Evolutionary conservation across 148 eudicot genomes (phyloP).

Genomic region (Silene uniflora): DNA sequence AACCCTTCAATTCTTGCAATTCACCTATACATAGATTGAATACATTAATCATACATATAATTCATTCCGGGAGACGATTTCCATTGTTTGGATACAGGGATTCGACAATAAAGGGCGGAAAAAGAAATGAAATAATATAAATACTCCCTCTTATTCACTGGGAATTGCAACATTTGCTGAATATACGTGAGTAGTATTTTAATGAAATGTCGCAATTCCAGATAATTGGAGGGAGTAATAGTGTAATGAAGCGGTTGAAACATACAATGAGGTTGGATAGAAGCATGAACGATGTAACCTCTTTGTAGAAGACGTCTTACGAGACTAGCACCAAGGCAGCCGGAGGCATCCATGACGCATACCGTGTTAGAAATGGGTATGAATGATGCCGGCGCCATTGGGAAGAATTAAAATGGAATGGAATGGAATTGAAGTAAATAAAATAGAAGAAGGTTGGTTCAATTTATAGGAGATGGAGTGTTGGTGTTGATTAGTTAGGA

Average conservation of each 20-base stretch:
- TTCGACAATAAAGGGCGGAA: too few species aligned
- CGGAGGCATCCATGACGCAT: constrained; percentile 86
- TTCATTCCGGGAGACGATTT: too few species aligned
- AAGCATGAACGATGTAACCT: constrained; percentile 75
- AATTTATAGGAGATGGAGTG: neutral
- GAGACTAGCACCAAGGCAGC: constrained; percentile 51
- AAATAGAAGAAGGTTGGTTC: too few species aligned
- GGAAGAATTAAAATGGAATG: too few species aligned
- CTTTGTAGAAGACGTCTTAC: constrained; percentile 58
- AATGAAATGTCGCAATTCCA: too few species aligned
- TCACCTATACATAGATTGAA: constrained; percentile 15
- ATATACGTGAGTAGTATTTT: too few species aligned
- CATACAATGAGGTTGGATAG: constrained; percentile 40
- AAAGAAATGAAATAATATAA: too few species aligned
- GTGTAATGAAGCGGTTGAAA: neutral
- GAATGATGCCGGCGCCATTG: constrained; percentile 43
- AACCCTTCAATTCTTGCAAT: constrained; percentile 24
- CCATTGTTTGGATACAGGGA: too few species aligned
- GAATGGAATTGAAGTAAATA: neutral
- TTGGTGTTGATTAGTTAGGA: constrained; percentile 8
- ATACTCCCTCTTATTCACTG: too few species aligned
- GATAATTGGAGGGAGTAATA: too few species aligned
- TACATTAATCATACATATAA: too few species aligned
- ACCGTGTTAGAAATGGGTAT: constrained; percentile 37
- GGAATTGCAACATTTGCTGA: too few species aligned